Evolutionary conservation across 2,329 filamentous ascomycete species (phyloP), one percentile per base, ranked within the genome.

Genomic region (Cladophialophora chaetospira): DNA sequence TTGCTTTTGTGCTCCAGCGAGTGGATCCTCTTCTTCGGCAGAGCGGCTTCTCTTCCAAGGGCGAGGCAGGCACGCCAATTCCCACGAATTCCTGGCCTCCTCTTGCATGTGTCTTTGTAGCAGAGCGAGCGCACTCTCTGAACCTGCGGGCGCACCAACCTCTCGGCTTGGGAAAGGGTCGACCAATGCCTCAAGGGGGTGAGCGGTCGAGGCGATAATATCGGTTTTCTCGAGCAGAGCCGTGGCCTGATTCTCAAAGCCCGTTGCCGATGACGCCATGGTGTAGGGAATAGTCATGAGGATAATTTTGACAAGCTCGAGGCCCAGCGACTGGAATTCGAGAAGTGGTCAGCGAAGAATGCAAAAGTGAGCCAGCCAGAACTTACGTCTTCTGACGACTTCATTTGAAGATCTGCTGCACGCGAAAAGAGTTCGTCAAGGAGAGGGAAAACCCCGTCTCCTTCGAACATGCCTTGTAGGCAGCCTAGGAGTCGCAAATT

Each of bases 241-340:
- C 1, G 82, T 80, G 2, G 91, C 91, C 68, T 88, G 88, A 63
- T 88, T 81, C 65, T 87, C 84, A 68, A 88, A 86, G 47, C 85
- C 84, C 5, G 52, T 63, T 11, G 59, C 63, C 0, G 87, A 83
- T 2, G 89, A 85, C 8, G 87, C 84, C 81, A 96, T 86, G 53
- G 91, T 80, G 71, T 97, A 99, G 0, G 94, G 93, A 57, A 99
- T 88, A 0, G 93, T 96, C 46, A 97, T 84, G 42, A 97, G 84
- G 63, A 99, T 97, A 66, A 97, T 92, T 75, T 97, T 97, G 71
- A 97, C 91, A 29, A 99, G 83, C 75, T 97, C 94, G 38, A 95
- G 75, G 17, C 85, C 84, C 47, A 88, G 75, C 40, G 83, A 75
- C 80, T 84, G 63, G n/a, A n/a, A n/a, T n/a, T n/a, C n/a, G n/a